Conservation (phyloP, 2,329 filamentous ascomycete species). For the Alternaria tenuissima region DNA sequence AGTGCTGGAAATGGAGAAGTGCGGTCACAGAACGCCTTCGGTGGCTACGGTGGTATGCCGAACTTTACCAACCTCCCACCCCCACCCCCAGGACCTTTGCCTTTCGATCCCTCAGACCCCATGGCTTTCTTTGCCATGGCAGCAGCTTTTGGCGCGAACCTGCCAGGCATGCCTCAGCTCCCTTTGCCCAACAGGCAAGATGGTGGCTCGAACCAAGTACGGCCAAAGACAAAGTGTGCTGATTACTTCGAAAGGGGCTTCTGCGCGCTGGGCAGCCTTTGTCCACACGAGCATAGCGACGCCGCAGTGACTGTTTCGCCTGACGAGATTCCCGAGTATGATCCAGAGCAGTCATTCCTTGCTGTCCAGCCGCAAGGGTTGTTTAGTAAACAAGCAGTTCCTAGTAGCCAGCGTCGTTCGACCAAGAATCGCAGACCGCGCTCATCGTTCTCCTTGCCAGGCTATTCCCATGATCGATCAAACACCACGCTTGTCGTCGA, state of each 20-base stretch:
- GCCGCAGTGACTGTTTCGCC: slow-evolving; percentile 19
- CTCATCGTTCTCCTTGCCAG: slow-evolving; percentile 70
- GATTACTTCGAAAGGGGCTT: slow-evolving; percentile 78
- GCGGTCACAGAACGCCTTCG: slow-evolving; percentile 15
- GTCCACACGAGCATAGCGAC: slow-evolving; percentile 73
- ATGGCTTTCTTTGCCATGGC: slow-evolving; percentile 71
- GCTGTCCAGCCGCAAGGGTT: slow-evolving; percentile 15
- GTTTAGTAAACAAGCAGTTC: background rate
- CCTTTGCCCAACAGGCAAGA: slow-evolving; percentile 44
- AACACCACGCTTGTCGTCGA: slow-evolving; percentile 78
- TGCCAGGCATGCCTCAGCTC: slow-evolving; percentile 51
- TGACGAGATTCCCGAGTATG: slow-evolving; percentile 59
- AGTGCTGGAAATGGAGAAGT: slow-evolving; percentile 15
- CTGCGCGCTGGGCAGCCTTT: slow-evolving; percentile 72
- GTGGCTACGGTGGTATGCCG: slow-evolving; percentile 20
- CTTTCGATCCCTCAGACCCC: slow-evolving; percentile 67
- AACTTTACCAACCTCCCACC: slow-evolving; percentile 46
- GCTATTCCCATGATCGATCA: slow-evolving; percentile 67
- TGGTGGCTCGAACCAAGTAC: slow-evolving; percentile 15
- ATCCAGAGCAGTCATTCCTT: slow-evolving; percentile 63
- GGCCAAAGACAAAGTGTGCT: slow-evolving; percentile 63
- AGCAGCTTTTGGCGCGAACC: slow-evolving; percentile 53
- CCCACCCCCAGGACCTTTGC: slow-evolving; percentile 57
- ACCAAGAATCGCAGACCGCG: slow-evolving; percentile 36
- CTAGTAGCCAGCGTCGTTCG: slow-evolving; percentile 29